A percentile compares a stretch with the other conserved stretches of the same genome.
phyloP scores from a whole-genome alignment of 2,329 filamentous ascomycete species.

The Cladophialophora yegresii region DNA sequence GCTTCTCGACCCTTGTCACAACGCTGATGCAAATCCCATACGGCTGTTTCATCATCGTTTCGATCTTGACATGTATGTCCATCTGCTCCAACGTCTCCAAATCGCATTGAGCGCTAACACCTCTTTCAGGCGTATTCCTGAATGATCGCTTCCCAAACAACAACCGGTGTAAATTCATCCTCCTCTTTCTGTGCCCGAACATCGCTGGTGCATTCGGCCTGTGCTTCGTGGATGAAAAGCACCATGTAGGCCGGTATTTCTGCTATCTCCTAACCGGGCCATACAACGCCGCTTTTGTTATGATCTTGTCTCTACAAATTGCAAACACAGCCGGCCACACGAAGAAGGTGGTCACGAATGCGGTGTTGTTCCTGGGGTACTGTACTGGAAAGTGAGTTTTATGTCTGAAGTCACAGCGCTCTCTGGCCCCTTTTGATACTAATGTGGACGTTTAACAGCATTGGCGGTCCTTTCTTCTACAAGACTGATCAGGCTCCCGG shows the following conservation, averaged over 20 bases:
- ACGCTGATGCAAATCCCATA: constrained; percentile 45
- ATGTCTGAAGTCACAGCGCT: not conserved
- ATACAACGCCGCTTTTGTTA: constrained; percentile 57
- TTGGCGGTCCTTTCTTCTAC: constrained; percentile 65
- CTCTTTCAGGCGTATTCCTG: constrained; percentile 43
- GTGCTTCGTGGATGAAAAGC: constrained; percentile 54
- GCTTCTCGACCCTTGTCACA: constrained; percentile 42
- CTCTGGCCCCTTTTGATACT: not conserved
- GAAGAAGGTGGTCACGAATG: constrained; percentile 65
- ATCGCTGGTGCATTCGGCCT: constrained; percentile 62
- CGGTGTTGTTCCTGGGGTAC: constrained; percentile 61
- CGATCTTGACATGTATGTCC: constrained; percentile 48
- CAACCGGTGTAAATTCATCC: constrained; percentile 56
- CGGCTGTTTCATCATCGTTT: constrained; percentile 53
- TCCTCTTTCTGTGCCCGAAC: constrained; percentile 61
- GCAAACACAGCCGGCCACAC: constrained; percentile 57
- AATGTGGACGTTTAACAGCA: constrained; percentile 37
- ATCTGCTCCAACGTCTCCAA: not conserved
- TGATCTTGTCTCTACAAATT: constrained; percentile 52
- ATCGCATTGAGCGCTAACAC: constrained; percentile 50
- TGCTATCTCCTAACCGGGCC: constrained; percentile 61
- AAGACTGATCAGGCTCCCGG: constrained; percentile 55
- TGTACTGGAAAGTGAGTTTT: constrained; percentile 56
- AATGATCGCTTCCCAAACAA: constrained; percentile 52
- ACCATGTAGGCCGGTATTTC: constrained; percentile 57